phyloP scores from a whole-genome alignment of 306 rosid species.

The Erythrophleum fordii region DNA sequence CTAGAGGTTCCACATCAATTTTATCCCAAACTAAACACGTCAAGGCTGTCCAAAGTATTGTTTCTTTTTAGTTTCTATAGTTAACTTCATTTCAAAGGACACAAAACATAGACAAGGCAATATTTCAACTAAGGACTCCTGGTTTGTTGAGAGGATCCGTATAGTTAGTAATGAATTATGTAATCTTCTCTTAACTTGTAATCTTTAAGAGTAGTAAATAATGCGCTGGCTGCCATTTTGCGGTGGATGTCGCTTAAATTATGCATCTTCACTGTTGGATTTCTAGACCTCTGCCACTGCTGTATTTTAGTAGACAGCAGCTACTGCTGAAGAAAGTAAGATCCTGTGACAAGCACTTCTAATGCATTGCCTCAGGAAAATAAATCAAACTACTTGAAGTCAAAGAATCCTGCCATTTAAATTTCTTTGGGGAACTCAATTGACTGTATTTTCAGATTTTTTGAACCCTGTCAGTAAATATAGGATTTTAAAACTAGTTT shows the following conservation, averaged over 20 bases:
- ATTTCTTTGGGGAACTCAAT: constrained; percentile 19
- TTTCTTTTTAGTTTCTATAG: not conserved
- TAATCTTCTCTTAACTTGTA: not conserved
- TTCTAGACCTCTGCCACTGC: not conserved
- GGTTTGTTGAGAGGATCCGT: not conserved
- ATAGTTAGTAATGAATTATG: not conserved
- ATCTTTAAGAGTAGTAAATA: not conserved
- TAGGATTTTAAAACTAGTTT: not conserved
- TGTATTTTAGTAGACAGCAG: not conserved
- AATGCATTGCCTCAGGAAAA: not conserved
- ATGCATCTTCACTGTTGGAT: not conserved
- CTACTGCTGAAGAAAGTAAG: not conserved
- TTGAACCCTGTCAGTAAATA: not conserved
- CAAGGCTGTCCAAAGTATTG: not conserved
- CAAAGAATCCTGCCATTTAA: not conserved
- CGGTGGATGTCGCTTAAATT: not conserved
- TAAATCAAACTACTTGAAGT: constrained; percentile 12
- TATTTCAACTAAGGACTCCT: constrained; percentile 12
- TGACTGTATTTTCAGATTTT: not conserved
- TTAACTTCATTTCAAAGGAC: not conserved
- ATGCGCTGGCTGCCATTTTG: not conserved
- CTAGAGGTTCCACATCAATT: not conserved
- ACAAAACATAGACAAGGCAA: not conserved
- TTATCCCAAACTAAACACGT: not conserved
- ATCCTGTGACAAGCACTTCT: not conserved